These are phyloP conservation scores for Polyplosphaeria fusca DNA, from an alignment of 495 filamentous ascomycete species.

Conservation along the genomic window DNA sequence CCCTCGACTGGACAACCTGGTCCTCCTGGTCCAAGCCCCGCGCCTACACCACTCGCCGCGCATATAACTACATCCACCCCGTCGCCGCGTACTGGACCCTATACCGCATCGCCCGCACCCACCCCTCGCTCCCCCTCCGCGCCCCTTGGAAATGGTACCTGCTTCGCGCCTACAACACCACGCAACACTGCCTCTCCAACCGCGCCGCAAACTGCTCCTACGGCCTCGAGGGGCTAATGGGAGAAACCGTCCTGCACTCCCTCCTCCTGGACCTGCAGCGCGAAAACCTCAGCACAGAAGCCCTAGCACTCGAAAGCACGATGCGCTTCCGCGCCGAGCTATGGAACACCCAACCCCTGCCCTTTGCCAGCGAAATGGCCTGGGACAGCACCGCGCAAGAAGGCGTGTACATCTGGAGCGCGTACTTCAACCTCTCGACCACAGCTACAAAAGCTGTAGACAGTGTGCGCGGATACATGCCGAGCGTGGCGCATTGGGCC, in stretches of 20 bases:
- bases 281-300: conserved; percentile 44
- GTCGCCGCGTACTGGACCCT: conserved; percentile 51
- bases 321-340: conserved; percentile 46
- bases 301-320: conserved; percentile 37
- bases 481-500: conserved; percentile 53
- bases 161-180: conserved; percentile 42
- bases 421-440: conserved; percentile 46
- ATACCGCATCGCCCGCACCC: conserved; percentile 48
- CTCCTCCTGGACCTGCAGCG: conserved; percentile 47
- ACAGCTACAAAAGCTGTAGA: conserved; percentile 49
- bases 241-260: conserved; percentile 51
- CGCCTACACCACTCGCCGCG: conserved; percentile 46
- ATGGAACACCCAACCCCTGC: conserved; percentile 46
- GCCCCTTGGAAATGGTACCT: conserved; percentile 51
- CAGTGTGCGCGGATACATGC: conserved; percentile 51
- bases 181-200: conserved; percentile 28
- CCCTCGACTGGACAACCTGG: conserved; percentile 41
- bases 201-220: conserved; percentile 40
- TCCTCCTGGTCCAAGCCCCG: conserved; percentile 45
- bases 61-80: conserved; percentile 55
- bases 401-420: conserved; percentile 54
- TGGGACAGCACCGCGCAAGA: conserved; percentile 58
- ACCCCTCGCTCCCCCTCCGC: conserved; percentile 40
- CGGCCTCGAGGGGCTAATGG: conserved; percentile 49
- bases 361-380: conserved; percentile 55